phyloP scores from a whole-genome alignment of 257 asterid genomes.

The Oldenlandia corymbosa region DNA sequence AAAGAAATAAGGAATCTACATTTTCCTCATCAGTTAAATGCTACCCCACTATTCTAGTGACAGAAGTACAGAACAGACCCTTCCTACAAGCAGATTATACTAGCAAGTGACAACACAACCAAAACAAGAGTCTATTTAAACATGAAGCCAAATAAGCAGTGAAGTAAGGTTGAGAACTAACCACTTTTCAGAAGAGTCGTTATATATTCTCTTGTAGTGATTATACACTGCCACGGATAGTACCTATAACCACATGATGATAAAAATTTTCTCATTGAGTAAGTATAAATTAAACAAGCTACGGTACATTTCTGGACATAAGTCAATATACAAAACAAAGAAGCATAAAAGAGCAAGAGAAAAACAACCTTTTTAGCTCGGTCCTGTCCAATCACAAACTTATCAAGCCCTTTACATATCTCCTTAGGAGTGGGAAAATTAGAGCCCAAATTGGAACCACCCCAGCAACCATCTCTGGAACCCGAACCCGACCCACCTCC shows the following conservation, averaged over 20 bases:
- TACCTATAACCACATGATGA: conserved; percentile 47
- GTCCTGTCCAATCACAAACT: conserved; percentile 94
- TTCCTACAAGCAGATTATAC: background rate
- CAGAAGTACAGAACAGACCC: background rate
- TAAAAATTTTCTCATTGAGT: too few species aligned
- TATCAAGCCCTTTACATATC: conserved; percentile 91
- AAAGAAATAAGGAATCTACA: background rate
- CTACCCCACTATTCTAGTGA: background rate
- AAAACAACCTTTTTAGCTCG: conserved; percentile 86
- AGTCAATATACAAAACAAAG: background rate
- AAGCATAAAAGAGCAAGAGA: conserved; percentile 2
- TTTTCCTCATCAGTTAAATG: background rate
- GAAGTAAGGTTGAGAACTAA: conserved; percentile 37
- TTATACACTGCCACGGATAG: conserved; percentile 97
- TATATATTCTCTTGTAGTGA: conserved; percentile 93
- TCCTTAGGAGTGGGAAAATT: conserved; percentile 92
- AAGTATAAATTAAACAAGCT: too few species aligned
- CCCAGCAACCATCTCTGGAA: conserved; percentile 70
- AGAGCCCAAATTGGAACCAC: conserved; percentile 79
- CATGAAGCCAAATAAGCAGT: background rate
- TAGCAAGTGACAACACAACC: too few species aligned
- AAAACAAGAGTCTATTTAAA: too few species aligned
- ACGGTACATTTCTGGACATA: too few species aligned
- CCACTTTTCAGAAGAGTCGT: conserved; percentile 73
- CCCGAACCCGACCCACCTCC: conserved; percentile 55